A percentile compares a stretch with the other conserved stretches of the same genome.
phyloP scores from a whole-genome alignment of 2,329 filamentous ascomycete species.

The Fusarium musae region DNA sequence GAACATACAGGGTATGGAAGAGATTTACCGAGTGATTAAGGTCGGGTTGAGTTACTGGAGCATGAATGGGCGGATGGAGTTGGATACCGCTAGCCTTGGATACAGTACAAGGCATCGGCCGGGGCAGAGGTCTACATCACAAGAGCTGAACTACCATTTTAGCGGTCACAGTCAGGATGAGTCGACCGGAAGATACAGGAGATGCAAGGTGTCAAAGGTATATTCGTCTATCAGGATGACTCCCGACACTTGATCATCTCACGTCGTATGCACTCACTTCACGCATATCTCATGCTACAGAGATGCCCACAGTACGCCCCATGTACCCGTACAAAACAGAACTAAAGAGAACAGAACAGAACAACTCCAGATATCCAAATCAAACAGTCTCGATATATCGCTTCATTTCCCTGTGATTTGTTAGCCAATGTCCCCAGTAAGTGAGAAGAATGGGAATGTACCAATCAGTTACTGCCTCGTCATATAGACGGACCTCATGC shows the following conservation, averaged over 20 bases:
- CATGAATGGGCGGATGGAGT: background rate
- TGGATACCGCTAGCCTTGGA: background rate
- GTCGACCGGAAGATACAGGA: background rate
- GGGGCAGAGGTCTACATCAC: background rate
- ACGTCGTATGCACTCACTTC: slow-evolving; percentile 1
- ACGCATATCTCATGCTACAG: slow-evolving; percentile 14
- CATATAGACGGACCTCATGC: slow-evolving; percentile 90
- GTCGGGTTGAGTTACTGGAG: background rate
- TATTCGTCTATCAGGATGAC: slow-evolving; percentile 27
- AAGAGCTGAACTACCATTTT: background rate
- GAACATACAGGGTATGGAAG: background rate
- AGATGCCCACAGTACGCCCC: slow-evolving; percentile 30
- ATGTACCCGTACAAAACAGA: slow-evolving; percentile 15
- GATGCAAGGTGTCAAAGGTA: slow-evolving; percentile 25
- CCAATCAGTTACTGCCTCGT: slow-evolving; percentile 98
- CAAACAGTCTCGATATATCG: slow-evolving; percentile 81
- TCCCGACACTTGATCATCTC: slow-evolving; percentile 14
- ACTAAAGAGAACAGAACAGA: slow-evolving; percentile 3
- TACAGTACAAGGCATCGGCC: background rate
- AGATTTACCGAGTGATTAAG: background rate
- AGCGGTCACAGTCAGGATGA: background rate
- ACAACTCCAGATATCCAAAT: slow-evolving; percentile 27
- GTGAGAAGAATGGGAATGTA: slow-evolving; percentile 58
- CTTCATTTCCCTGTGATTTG: slow-evolving; percentile 72
- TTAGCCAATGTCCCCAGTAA: slow-evolving; percentile 5